These are phyloP conservation scores for Nicotiana sylvestris DNA, from an alignment of 257 asterid genomes.

Conservation along the genomic window DNA sequence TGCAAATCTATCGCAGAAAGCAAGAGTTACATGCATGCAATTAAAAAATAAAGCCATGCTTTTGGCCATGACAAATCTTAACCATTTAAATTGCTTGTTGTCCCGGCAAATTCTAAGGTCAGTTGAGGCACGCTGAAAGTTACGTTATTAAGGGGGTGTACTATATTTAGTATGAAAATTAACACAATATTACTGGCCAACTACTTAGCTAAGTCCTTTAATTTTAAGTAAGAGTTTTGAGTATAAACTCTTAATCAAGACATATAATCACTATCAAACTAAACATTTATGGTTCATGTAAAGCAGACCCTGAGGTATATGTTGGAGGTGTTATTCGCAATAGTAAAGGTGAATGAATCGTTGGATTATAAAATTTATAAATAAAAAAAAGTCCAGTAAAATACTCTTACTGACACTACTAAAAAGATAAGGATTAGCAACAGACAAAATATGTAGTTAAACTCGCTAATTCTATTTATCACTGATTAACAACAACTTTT, in stretches of 20 bases:
- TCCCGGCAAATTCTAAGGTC: slow-evolving; percentile 49
- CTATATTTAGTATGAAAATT: background rate
- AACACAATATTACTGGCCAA: background rate
- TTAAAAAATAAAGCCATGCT: slow-evolving; percentile 36
- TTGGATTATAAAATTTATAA: too few species aligned
- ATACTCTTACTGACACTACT: too few species aligned
- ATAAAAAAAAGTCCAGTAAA: too few species aligned
- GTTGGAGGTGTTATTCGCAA: background rate
- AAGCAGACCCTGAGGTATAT: background rate
- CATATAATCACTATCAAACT: background rate
- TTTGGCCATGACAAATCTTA: slow-evolving; percentile 33
- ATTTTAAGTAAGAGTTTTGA: background rate
- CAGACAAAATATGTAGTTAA: too few species aligned
- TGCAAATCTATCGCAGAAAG: slow-evolving; percentile 33
- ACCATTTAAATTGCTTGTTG: slow-evolving; percentile 26
- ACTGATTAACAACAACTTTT: too few species aligned
- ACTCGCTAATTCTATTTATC: too few species aligned
- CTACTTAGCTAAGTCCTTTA: background rate
- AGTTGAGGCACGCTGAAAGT: slow-evolving; percentile 24
- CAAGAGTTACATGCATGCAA: slow-evolving; percentile 14
- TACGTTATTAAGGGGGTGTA: background rate
- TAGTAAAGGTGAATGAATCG: background rate
- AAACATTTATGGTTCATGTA: background rate
- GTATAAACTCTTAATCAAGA: background rate
- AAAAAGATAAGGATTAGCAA: too few species aligned